Conservation (phyloP, 768 basidiomycete species). For the Daedaleopsis sinensis region DNA sequence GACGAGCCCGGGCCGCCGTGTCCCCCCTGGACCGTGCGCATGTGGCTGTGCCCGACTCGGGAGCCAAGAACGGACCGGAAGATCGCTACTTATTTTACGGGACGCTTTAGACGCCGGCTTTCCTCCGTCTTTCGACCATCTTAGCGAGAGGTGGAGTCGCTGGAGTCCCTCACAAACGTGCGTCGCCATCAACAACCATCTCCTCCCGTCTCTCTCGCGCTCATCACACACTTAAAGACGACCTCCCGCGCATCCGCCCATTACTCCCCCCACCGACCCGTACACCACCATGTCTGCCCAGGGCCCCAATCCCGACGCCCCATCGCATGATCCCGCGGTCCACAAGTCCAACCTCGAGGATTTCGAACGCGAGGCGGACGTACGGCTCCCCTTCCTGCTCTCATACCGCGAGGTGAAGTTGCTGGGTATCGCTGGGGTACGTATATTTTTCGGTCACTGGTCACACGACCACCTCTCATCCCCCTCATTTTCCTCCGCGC, state of each 20-base stretch:
- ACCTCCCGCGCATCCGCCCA: not conserved
- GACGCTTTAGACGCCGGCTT: not conserved
- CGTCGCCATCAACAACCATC: not conserved
- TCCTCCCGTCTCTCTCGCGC: not conserved
- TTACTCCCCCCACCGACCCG: not conserved
- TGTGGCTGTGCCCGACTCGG: too few species aligned
- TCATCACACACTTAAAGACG: slow-evolving; percentile 1
- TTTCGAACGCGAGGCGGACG: slow-evolving; percentile 35
- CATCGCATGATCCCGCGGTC: not conserved
- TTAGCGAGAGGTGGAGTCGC: slow-evolving; percentile 11
- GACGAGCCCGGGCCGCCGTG: too few species aligned
- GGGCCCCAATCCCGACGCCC: not conserved
- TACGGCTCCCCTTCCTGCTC: slow-evolving; percentile 42
- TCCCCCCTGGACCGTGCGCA: too few species aligned
- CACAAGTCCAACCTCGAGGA: slow-evolving; percentile 34
- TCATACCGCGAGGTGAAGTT: slow-evolving; percentile 57
- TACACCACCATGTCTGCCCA: slow-evolving; percentile 1
- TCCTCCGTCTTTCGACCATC: not conserved
- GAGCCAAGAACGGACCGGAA: not conserved
- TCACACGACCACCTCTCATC: slow-evolving; percentile 16
- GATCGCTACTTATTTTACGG: not conserved
- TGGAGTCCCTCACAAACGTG: slow-evolving; percentile 18
- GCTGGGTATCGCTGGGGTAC: slow-evolving; percentile 61
- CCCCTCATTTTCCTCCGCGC: not conserved
- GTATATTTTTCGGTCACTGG: slow-evolving; percentile 21